Conservation (phyloP, 2,329 filamentous ascomycete species). For the Ceratocystis alfenasii region DNA sequence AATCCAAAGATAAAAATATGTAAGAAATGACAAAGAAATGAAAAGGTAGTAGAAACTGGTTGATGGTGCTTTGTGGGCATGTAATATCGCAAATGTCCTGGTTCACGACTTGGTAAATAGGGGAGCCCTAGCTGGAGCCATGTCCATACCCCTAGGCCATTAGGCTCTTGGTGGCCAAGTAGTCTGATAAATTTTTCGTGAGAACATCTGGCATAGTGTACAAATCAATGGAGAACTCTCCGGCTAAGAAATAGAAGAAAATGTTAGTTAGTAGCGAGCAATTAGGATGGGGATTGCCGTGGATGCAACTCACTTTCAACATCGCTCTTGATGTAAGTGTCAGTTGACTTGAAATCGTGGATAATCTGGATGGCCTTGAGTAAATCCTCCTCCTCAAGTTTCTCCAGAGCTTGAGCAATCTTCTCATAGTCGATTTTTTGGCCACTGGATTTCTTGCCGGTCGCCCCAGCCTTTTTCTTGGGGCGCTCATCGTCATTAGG, state of each 20-base stretch:
- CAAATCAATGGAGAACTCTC: constrained; percentile 95
- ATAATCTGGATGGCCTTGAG: constrained; percentile 95
- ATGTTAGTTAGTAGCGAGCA: constrained; percentile 20
- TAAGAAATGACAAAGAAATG: constrained; percentile 12
- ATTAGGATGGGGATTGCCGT: background rate
- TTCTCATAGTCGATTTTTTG: constrained; percentile 80
- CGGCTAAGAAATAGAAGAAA: constrained; percentile 41
- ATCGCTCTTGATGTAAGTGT: constrained; percentile 96
- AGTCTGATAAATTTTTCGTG: constrained; percentile 93
- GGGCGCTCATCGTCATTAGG: constrained; percentile 55
- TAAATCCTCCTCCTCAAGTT: constrained; percentile 83
- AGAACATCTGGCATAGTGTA: constrained; percentile 89
- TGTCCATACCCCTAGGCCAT: background rate
- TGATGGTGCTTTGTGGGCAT: background rate
- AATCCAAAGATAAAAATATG: constrained; percentile 1
- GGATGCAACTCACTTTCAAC: constrained; percentile 61
- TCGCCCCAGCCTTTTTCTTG: constrained; percentile 51
- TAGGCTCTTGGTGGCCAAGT: constrained; percentile 35
- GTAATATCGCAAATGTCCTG: background rate
- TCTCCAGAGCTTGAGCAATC: constrained; percentile 80
- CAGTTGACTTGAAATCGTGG: constrained; percentile 87
- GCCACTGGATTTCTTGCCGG: constrained; percentile 65
- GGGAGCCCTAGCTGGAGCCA: background rate
- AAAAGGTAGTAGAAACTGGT: constrained; percentile 6
- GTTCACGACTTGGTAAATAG: background rate